Conservation (phyloP, 495 filamentous ascomycete species). For the Penicillium paxilli region DNA sequence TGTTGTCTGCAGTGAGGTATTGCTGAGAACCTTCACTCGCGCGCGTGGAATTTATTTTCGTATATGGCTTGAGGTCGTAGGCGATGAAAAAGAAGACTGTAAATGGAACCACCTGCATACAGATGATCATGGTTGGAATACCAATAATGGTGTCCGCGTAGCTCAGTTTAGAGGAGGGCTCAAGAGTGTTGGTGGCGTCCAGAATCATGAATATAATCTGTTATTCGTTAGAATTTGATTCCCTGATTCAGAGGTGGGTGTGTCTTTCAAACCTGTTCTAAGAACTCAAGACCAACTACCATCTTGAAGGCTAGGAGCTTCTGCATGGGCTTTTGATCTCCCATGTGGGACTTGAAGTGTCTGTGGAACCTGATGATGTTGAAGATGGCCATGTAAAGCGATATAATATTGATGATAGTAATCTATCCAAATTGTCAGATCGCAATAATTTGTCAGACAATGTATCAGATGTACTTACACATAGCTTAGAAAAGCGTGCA, state of each 20-base stretch:
- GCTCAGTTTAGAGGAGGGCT: constrained; percentile 20
- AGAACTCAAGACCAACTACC: constrained; percentile 30
- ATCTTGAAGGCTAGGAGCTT: constrained; percentile 36
- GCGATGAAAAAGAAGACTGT: constrained; percentile 32
- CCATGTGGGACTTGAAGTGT: constrained; percentile 19
- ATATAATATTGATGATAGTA: constrained; percentile 21
- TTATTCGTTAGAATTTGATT: background rate
- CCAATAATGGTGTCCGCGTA: constrained; percentile 36
- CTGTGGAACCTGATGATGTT: constrained; percentile 26
- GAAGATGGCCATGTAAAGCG: constrained; percentile 23
- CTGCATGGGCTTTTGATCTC: constrained; percentile 16
- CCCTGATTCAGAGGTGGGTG: background rate
- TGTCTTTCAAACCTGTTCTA: constrained; percentile 21
- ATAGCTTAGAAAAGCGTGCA: constrained; percentile 33
- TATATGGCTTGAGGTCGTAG: constrained; percentile 27
- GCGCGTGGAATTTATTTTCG: background rate
- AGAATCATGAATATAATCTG: constrained; percentile 34
- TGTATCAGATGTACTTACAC: constrained; percentile 18
- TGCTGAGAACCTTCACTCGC: background rate
- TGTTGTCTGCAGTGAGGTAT: constrained; percentile 2
- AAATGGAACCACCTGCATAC: constrained; percentile 35
- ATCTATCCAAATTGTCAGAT: constrained; percentile 16
- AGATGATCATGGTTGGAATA: constrained; percentile 32
- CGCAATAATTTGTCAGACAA: background rate
- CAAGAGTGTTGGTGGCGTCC: constrained; percentile 18